These are phyloP conservation scores for Laguncularia racemosa DNA, from an alignment of 345 rosid genomes.

Conservation along the genomic window DNA sequence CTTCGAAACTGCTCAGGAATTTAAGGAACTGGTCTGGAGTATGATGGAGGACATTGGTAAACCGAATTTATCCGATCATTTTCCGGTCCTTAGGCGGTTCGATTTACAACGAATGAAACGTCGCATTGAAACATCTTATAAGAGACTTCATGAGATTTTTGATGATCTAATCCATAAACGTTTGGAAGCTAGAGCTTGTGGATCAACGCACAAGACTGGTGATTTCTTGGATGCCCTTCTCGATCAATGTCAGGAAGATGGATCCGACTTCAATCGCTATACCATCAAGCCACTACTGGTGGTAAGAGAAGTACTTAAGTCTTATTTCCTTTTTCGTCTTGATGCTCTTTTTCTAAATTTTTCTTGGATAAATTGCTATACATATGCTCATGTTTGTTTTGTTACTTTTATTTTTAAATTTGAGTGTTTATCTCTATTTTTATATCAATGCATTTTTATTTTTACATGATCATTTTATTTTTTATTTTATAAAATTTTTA, in stretches of 20 bases:
- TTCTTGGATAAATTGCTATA: too few species aligned
- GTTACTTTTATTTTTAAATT: too few species aligned
- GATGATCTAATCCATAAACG: conserved; percentile 26
- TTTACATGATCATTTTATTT: too few species aligned
- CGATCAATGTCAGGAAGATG: conserved; percentile 17
- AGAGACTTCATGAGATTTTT: conserved; percentile 19
- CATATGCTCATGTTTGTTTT: too few species aligned
- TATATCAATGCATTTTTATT: too few species aligned
- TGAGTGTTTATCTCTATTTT: too few species aligned
- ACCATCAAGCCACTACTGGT: conserved; percentile 27
- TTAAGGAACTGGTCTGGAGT: conserved; percentile 26
- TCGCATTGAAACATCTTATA: conserved; percentile 14
- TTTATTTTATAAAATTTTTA: too few species aligned
- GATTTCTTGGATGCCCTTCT: conserved; percentile 39
- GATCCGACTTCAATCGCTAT: conserved; percentile 12
- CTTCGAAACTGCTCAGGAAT: conserved; percentile 22
- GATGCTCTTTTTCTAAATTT: too few species aligned
- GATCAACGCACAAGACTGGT: background rate
- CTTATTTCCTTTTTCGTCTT: too few species aligned
- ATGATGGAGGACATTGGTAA: conserved; percentile 30
- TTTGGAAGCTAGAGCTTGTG: conserved; percentile 11
- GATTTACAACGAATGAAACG: conserved; percentile 29
- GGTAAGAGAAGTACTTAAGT: conserved; percentile 8
- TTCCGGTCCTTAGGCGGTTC: conserved; percentile 22
- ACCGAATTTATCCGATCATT: conserved; percentile 30